These are phyloP conservation scores for Epichloe gansuensis DNA, from an alignment of 2,329 filamentous ascomycete genomes.

Conservation along the genomic window DNA sequence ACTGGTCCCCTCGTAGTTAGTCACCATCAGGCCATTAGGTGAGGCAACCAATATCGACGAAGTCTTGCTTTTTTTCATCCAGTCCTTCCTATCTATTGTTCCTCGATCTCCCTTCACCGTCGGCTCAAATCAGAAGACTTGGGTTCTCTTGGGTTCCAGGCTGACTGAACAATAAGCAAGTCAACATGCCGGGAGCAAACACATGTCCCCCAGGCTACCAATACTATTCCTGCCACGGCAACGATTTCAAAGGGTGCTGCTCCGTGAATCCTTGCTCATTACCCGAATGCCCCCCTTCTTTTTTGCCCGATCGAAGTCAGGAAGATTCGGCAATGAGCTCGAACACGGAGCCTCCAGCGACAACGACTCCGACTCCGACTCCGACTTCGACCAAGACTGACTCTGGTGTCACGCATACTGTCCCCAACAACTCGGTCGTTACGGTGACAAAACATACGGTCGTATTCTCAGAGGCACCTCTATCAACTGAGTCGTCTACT, in stretches of 20 bases:
- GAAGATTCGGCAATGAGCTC: not conserved
- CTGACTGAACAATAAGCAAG: not conserved
- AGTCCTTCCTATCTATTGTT: too few species aligned
- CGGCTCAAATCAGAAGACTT: not conserved
- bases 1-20: not conserved
- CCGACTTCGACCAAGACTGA: constrained; percentile 16
- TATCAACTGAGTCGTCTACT: constrained; percentile 6
- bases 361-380: not conserved
- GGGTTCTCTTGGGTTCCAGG: not conserved
- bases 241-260: constrained; percentile 33
- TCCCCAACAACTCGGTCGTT: constrained; percentile 21
- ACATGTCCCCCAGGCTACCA: constrained; percentile 17
- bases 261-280: constrained; percentile 27
- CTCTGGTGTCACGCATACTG: constrained; percentile 23
- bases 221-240: constrained; percentile 26
- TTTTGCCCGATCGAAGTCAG: constrained; percentile 16
- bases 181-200: not conserved
- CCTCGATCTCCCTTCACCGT: not conserved
- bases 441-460: constrained; percentile 24
- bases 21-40: not conserved
- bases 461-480: constrained; percentile 15
- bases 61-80: too few species aligned
- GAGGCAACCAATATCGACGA: not conserved
- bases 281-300: constrained; percentile 1
- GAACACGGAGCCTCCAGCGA: not conserved